A percentile compares a stretch with the other conserved stretches of the same genome.
These are phyloP conservation scores for Apostasia shenzhenica DNA, from an alignment of 106 monocot genomes.

Conservation along the genomic window DNA sequence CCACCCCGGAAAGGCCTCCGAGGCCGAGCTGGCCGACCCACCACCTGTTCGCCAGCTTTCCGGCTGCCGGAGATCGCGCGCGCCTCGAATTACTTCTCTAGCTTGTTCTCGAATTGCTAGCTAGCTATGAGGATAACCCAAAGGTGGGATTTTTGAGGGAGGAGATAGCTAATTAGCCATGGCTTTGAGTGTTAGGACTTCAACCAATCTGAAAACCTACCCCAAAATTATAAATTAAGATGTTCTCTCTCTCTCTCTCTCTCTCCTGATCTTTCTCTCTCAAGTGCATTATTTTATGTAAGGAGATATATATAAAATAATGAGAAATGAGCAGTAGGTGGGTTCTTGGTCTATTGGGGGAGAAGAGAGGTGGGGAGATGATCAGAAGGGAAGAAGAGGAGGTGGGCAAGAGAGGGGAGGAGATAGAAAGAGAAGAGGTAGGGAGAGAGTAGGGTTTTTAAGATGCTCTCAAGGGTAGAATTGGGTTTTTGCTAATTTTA, in stretches of 20 bases:
- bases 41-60: slow-evolving; percentile 26
- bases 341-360: not conserved
- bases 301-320: not conserved
- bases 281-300: not conserved
- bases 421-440: not conserved
- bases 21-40: slow-evolving; percentile 28
- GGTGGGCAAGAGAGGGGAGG: not conserved
- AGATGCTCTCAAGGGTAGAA: too few species aligned
- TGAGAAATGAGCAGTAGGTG: not conserved
- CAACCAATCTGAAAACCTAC: not conserved
- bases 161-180: not conserved
- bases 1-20: slow-evolving; percentile 3
- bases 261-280: not conserved
- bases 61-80: too few species aligned
- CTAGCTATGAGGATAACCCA: not conserved
- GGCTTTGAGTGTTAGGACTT: not conserved
- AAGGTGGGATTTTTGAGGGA: not conserved
- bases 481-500: too few species aligned
- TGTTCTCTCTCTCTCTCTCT: slow-evolving; percentile 5
- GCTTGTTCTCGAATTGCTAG: not conserved
- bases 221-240: not conserved
- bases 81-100: too few species aligned
- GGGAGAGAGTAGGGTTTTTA: not conserved
- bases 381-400: not conserved
- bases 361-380: not conserved